phyloP scores from a whole-genome alignment of 768 basidiomycete genomes.

The Naematelia aurantialba region DNA sequence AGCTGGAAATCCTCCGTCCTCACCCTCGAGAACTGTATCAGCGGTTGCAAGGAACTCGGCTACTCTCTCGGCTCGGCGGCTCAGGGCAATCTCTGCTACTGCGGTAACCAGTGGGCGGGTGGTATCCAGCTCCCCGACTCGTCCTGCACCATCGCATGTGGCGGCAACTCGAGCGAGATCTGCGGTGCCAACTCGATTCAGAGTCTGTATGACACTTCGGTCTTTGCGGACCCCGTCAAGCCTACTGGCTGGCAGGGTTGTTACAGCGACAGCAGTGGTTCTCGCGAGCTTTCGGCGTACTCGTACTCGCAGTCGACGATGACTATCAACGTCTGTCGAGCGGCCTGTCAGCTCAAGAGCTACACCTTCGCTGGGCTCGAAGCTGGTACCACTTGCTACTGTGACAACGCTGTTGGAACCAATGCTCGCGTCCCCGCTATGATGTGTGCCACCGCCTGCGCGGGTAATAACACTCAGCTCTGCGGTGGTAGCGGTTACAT shows the following conservation, averaged over 20 bases:
- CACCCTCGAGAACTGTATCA: neutral
- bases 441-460: constrained; percentile 10
- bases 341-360: constrained; percentile 40
- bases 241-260: constrained; percentile 6
- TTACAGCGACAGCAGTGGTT: constrained; percentile 6
- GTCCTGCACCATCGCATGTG: constrained; percentile 23
- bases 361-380: constrained; percentile 49
- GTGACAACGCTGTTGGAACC: constrained; percentile 8
- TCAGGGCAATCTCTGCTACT: constrained; percentile 16
- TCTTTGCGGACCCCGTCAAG: constrained; percentile 10
- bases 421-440: neutral
- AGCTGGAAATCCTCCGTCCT: neutral
- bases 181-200: constrained; percentile 25
- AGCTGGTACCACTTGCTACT: constrained; percentile 21
- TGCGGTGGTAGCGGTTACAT: constrained; percentile 30
- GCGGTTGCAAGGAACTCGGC: constrained; percentile 1
- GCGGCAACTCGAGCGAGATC: constrained; percentile 1
- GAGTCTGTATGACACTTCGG: constrained; percentile 30
- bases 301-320: constrained; percentile 17
- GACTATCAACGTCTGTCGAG: constrained; percentile 47
- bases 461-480: constrained; percentile 22
- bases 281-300: constrained; percentile 1
- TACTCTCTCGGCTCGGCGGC: neutral
- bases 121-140: constrained; percentile 26
- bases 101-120: constrained; percentile 25